Percentiles rank a stretch among this genome's conserved stretches.
phyloP scores from a whole-genome alignment of 2,329 filamentous ascomycete species.

The Endocalyx cinctus region DNA sequence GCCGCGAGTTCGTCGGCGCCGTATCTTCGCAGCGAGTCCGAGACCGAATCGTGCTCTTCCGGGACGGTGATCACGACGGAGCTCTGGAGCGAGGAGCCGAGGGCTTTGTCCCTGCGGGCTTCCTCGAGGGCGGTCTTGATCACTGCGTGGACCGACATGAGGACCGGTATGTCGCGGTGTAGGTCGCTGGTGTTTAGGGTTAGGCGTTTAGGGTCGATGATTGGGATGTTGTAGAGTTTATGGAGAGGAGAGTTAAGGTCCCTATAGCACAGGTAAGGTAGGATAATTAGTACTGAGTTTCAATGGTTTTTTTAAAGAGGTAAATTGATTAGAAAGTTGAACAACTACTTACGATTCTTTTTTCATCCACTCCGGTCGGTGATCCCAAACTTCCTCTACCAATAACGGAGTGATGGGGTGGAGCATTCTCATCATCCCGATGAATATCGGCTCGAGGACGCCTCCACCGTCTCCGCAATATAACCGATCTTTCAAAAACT shows the following conservation, averaged over 20 bases:
- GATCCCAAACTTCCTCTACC: constrained; percentile 83
- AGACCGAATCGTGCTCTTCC: constrained; percentile 25
- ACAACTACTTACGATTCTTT: constrained; percentile 35
- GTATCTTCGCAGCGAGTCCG: constrained; percentile 34
- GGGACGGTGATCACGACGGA: constrained; percentile 56
- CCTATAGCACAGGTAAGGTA: constrained; percentile 15
- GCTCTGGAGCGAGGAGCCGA: constrained; percentile 79
- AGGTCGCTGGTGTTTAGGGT: constrained; percentile 33
- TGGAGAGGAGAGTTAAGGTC: constrained; percentile 36
- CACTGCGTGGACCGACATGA: constrained; percentile 56
- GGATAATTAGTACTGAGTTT: no score
- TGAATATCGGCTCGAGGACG: constrained; percentile 61
- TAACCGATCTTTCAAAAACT: constrained; percentile 83
- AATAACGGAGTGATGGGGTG: constrained; percentile 77
- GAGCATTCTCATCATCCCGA: constrained; percentile 72
- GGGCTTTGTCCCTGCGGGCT: constrained; percentile 63
- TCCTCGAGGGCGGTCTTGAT: constrained; percentile 74
- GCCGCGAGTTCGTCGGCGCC: constrained; percentile 47
- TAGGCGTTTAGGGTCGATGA: constrained; percentile 38
- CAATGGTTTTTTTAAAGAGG: no score
- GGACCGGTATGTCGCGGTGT: constrained; percentile 37
- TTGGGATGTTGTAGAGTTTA: constrained; percentile 41
- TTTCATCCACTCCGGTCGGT: constrained; percentile 63
- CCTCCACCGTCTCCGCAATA: constrained; percentile 76
- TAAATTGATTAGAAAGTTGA: constrained; percentile 13